phyloP scores from a whole-genome alignment of 495 filamentous ascomycete genomes.

The Daldinia bambusicola region DNA sequence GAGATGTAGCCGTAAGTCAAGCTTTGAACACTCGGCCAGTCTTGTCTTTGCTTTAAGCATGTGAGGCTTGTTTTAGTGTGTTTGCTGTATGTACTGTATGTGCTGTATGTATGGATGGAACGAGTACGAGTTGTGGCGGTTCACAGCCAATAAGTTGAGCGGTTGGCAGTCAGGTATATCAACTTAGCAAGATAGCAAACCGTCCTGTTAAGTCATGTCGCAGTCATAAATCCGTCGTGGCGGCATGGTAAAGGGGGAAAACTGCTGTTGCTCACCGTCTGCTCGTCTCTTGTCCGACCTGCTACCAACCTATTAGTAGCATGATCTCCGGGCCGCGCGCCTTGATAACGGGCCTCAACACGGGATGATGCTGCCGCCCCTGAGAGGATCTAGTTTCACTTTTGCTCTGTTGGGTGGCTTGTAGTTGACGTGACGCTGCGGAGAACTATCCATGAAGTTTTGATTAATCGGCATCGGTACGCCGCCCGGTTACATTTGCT shows the following conservation, averaged over 20 bases:
- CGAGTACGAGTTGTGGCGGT: background rate
- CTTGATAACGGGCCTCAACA: constrained; percentile 21
- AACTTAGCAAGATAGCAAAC: constrained; percentile 1
- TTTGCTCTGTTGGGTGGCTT: constrained; percentile 25
- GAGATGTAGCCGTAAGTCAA: constrained; percentile 28
- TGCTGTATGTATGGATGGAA: background rate
- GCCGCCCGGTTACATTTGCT: constrained; percentile 13
- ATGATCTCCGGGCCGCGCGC: constrained; percentile 10
- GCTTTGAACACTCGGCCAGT: constrained; percentile 18
- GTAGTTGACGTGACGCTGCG: constrained; percentile 24
- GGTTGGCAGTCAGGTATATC: background rate
- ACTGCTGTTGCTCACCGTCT: background rate
- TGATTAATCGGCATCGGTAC: constrained; percentile 10
- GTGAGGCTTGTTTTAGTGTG: constrained; percentile 4
- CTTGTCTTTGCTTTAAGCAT: constrained; percentile 11
- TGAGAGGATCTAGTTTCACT: constrained; percentile 34
- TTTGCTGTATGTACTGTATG: background rate
- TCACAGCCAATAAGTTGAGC: background rate
- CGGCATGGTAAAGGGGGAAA: constrained; percentile 4
- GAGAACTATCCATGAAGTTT: constrained; percentile 12
- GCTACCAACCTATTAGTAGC: background rate
- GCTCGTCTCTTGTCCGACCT: constrained; percentile 15
- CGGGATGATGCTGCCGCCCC: constrained; percentile 26
- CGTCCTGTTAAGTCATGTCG: constrained; percentile 12
- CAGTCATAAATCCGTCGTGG: constrained; percentile 15